Evolutionary conservation across 2,329 filamentous ascomycete genomes (phyloP).

Genomic region (Aspergillus texensis): DNA sequence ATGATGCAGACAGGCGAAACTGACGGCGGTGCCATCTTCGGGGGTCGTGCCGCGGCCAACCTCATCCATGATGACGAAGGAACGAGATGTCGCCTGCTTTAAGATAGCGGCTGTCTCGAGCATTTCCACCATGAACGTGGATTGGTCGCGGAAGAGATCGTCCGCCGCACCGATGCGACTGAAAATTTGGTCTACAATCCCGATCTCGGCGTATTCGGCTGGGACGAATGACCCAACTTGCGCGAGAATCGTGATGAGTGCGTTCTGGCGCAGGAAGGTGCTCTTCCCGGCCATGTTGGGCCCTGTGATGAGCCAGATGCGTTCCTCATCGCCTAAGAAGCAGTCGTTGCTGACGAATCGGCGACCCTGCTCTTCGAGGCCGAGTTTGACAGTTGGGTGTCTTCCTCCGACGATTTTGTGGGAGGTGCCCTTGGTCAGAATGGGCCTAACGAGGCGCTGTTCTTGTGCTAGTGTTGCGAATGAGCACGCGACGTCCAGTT

Average conservation of each 20-base stretch:
- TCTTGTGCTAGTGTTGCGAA: conserved; percentile 80
- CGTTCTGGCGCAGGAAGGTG: conserved; percentile 94
- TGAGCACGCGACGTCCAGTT: conserved; percentile 85
- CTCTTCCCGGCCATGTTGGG: conserved; percentile 99
- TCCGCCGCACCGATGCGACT: conserved; percentile 92
- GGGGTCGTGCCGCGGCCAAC: conserved; percentile 93
- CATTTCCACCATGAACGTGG: conserved; percentile 99
- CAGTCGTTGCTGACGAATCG: conserved; percentile 87
- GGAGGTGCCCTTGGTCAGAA: conserved; percentile 64
- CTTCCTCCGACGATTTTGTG: conserved; percentile 84
- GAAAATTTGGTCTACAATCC: conserved; percentile 94
- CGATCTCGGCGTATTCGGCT: conserved; percentile 80
- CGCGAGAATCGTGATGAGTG: conserved; percentile 88
- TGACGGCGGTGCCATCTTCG: conserved; percentile 86
- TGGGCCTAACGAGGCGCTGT: conserved; percentile 71
- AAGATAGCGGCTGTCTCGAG: conserved; percentile 91
- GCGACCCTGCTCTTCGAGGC: conserved; percentile 76
- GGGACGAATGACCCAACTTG: conserved; percentile 94
- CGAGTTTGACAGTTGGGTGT: conserved; percentile 88
- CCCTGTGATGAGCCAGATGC: conserved; percentile 68
- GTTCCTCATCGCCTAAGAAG: conserved; percentile 75
- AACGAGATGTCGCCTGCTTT: conserved; percentile 76
- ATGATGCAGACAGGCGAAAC: conserved; percentile 85
- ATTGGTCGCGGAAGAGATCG: conserved; percentile 91
- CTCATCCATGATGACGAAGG: conserved; percentile 98